Evolutionary conservation across 306 rosid genomes (phyloP).

Genomic region (Cucumis sativus): DNA sequence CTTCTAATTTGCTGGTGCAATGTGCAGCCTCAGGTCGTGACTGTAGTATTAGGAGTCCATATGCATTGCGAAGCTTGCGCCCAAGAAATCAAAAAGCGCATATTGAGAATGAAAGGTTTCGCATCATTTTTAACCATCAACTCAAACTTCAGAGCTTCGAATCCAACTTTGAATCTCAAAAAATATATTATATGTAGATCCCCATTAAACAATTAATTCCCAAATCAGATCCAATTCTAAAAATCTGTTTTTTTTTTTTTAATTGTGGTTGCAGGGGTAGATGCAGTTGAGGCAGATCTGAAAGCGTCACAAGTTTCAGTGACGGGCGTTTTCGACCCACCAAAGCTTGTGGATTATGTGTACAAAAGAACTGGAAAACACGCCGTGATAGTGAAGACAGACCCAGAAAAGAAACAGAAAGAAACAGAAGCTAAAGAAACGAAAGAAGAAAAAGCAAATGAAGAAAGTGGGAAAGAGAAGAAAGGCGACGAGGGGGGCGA

Average conservation of each 20-base stretch:
- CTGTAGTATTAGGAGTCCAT: slow-evolving; percentile 54
- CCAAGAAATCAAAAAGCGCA: slow-evolving; percentile 71
- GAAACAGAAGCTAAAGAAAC: slow-evolving; percentile 15
- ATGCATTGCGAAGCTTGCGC: slow-evolving; percentile 99
- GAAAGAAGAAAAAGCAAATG: slow-evolving; percentile 5
- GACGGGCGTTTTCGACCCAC: slow-evolving; percentile 59
- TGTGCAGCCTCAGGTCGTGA: slow-evolving; percentile 30
- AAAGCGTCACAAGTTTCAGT: slow-evolving; percentile 63
- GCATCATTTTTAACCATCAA: no score
- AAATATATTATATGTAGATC: background rate
- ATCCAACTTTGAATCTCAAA: background rate
- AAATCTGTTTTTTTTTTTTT: background rate
- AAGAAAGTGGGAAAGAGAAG: slow-evolving; percentile 21
- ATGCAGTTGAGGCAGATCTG: slow-evolving; percentile 76
- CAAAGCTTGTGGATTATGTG: slow-evolving; percentile 55
- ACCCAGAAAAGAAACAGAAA: slow-evolving; percentile 46
- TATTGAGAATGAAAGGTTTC: slow-evolving; percentile 64
- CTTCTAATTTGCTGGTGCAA: background rate
- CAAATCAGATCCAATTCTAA: background rate
- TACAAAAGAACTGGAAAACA: slow-evolving; percentile 73
- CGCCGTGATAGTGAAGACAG: slow-evolving; percentile 59
- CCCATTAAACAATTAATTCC: background rate
- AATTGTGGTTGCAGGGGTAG: slow-evolving; percentile 41
- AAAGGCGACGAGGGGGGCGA: background rate
- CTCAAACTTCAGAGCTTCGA: background rate